Evolutionary conservation across 1,284 basidiomycete species (phyloP).

Genomic region (Pisolithus thermaeus): DNA sequence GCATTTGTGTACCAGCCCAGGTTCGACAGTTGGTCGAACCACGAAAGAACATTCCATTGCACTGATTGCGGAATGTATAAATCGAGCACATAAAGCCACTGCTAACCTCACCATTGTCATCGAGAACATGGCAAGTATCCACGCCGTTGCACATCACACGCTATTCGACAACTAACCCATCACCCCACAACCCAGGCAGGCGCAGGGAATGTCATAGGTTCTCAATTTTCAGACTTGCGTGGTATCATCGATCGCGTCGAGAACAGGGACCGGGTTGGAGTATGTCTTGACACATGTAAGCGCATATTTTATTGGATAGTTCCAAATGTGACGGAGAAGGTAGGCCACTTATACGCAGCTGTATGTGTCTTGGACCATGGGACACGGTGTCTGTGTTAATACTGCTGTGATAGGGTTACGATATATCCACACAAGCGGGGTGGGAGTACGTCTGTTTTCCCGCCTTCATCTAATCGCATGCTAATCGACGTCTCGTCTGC

Average conservation of each 20-base stretch:
- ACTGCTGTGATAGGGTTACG: constrained; percentile 55
- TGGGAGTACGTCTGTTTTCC: constrained; percentile 51
- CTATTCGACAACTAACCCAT: not conserved
- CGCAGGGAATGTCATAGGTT: constrained; percentile 75
- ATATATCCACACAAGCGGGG: constrained; percentile 61
- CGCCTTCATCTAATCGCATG: constrained; percentile 1
- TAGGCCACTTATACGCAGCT: constrained; percentile 79
- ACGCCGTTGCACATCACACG: not conserved
- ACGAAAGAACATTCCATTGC: constrained; percentile 58
- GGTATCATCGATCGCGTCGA: constrained; percentile 68
- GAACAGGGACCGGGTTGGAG: constrained; percentile 71
- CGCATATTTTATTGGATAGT: constrained; percentile 1
- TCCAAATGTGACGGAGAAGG: not conserved
- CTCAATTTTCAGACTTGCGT: constrained; percentile 62
- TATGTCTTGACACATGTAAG: constrained; percentile 84
- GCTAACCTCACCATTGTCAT: constrained; percentile 61
- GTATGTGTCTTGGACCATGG: constrained; percentile 33
- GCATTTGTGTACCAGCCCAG: constrained; percentile 49
- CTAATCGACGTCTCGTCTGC: constrained; percentile 2
- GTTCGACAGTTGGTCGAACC: constrained; percentile 69
- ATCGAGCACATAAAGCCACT: constrained; percentile 70
- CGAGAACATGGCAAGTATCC: constrained; percentile 72
- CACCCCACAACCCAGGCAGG: constrained; percentile 51
- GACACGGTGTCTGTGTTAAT: not conserved
- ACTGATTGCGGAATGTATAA: constrained; percentile 71